These are phyloP conservation scores for Aspergillus pseudoglaucus DNA, from an alignment of 2,329 filamentous ascomycete genomes.

Conservation along the genomic window DNA sequence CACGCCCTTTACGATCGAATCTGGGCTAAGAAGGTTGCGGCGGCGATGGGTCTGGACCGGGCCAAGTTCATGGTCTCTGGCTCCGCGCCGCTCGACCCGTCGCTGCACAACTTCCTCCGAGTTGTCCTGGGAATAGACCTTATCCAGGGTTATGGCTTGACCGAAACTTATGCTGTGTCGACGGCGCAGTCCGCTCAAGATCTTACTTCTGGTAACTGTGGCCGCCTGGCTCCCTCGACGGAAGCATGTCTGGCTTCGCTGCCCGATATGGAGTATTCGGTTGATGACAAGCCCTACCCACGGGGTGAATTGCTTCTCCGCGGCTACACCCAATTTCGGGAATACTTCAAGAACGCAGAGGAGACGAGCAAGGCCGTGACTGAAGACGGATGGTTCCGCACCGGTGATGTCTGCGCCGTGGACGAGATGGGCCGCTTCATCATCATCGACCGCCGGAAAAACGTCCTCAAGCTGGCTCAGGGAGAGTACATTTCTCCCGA, in stretches of 20 bases:
- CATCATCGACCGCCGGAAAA: conserved; percentile 97
- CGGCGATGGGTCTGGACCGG: conserved; percentile 74
- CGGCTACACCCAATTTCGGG: conserved; percentile 70
- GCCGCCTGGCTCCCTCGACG: conserved; percentile 57
- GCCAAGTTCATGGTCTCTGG: conserved; percentile 72
- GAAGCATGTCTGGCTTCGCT: conserved; percentile 81
- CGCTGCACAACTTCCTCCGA: conserved; percentile 81
- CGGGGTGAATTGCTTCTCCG: conserved; percentile 84
- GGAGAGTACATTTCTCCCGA: conserved; percentile 98
- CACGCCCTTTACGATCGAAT: conserved; percentile 56
- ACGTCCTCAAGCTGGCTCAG: conserved; percentile 96
- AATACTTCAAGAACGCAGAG: conserved; percentile 84
- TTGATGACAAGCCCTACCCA: conserved; percentile 79
- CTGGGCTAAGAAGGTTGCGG: conserved; percentile 80
- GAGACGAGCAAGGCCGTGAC: conserved; percentile 80
- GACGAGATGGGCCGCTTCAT: conserved; percentile 80
- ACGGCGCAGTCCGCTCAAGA: conserved; percentile 66
- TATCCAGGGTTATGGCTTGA: conserved; percentile 85
- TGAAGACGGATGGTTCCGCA: conserved; percentile 92
- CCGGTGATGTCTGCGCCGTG: conserved; percentile 81
- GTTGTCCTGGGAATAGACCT: conserved; percentile 74
- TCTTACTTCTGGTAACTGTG: conserved; percentile 73
- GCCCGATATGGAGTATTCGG: conserved; percentile 88
- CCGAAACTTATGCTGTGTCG: conserved; percentile 79
- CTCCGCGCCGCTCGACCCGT: conserved; percentile 82